These are phyloP conservation scores for Colletotrichum plurivorum DNA, from an alignment of 2,329 filamentous ascomycete species.

Conservation along the genomic window DNA sequence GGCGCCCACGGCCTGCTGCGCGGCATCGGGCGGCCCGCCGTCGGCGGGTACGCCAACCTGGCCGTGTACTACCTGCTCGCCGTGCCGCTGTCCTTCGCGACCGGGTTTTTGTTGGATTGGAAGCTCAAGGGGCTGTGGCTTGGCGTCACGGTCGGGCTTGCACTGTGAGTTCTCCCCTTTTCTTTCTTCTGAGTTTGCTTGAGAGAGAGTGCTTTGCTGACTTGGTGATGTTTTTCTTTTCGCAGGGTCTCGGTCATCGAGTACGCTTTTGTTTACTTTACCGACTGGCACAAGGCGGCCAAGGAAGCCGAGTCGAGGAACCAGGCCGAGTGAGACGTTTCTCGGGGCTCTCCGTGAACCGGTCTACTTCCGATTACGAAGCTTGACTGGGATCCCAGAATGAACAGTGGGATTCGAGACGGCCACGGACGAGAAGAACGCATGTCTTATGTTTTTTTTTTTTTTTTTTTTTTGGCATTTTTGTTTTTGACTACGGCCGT, in stretches of 20 bases:
- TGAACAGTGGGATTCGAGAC: background rate
- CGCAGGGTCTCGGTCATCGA: constrained; percentile 67
- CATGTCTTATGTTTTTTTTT: too few species aligned
- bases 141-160: constrained; percentile 81
- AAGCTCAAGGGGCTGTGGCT: constrained; percentile 85
- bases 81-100: constrained; percentile 84
- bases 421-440: background rate
- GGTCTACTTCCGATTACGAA: background rate
- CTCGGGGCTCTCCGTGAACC: constrained; percentile 43
- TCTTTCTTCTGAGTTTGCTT: too few species aligned
- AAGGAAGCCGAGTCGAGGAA: constrained; percentile 68
- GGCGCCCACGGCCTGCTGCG: constrained; percentile 88
- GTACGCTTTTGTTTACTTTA: constrained; percentile 65
- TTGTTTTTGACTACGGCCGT: too few species aligned
- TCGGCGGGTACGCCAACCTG: constrained; percentile 91
- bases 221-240: background rate
- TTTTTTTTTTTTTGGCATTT: too few species aligned
- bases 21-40: constrained; percentile 88
- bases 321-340: constrained; percentile 47
- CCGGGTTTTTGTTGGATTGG: constrained; percentile 84
- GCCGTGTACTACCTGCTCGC: constrained; percentile 90
- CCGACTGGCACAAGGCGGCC: constrained; percentile 68
- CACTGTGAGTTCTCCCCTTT: constrained; percentile 61
- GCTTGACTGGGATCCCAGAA: background rate
- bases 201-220: too few species aligned